Evolutionary conservation across 164 flowering plant genomes (phyloP), one percentile per base, ranked within the genome.

Genomic region (Chloranthus sessilifolius): DNA sequence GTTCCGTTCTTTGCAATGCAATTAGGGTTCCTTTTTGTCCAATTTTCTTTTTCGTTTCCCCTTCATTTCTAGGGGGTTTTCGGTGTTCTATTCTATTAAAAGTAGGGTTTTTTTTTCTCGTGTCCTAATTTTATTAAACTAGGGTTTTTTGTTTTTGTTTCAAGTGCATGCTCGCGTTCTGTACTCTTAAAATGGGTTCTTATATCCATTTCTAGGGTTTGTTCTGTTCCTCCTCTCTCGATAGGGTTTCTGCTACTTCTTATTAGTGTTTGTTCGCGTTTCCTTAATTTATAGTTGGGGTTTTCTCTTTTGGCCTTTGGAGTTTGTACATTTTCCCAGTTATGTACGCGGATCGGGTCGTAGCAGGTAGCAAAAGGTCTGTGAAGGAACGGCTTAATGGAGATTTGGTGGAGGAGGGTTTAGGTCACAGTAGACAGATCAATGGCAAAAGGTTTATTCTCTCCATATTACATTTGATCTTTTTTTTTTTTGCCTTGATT

Each of bases 281-380:
- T 33, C 12, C 12, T 7, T 7, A 12, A 33, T 7, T 7, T 7
- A 33, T 33, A 12, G 36, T 33, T 33, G 36, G 36, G 7, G 36
- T 7, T 7, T 7, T 40, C 14, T 21, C 19, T 38, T n/a, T n/a
- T n/a, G n/a, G n/a, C n/a, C n/a, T n/a, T n/a, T n/a, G n/a, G n/a
- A n/a, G n/a, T n/a, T n/a, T n/a, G n/a, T n/a, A n/a, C n/a, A n/a
- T n/a, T n/a, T n/a, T n/a, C n/a, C n/a, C n/a, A n/a, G 39, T 40
- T 2, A 68, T 68, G 72, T 63, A 68, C 24, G 65, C 72, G 27
- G 72, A 68, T 63, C 64, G 55, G 30, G 55, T 59, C 3, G 37
- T 26, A 8, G 50, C 58, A 1, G 72, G 61, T 37, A 35, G 25
- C 55, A 68, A 68, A 44, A 45, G 65, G 57, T 63, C 72, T 20